Conservation (phyloP, 179 eudicot genomes). For the Beta corolliflora region DNA sequence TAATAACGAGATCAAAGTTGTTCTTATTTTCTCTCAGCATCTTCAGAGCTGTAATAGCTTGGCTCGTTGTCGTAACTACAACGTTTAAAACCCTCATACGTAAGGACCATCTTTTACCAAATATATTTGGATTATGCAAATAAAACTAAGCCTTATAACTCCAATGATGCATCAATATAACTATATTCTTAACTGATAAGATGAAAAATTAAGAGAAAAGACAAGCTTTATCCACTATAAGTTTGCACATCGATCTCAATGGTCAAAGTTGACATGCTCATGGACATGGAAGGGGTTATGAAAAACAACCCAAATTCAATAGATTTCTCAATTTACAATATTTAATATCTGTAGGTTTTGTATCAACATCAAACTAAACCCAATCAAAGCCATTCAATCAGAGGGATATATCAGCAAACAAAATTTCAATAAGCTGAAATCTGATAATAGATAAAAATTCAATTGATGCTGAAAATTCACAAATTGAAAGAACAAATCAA, state of each 20-base stretch:
- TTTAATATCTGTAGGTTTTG: background rate
- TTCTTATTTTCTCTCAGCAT: constrained; percentile 74
- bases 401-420: constrained; percentile 14
- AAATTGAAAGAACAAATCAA: background rate
- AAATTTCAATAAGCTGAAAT: constrained; percentile 5
- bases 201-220: background rate
- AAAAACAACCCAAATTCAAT: background rate
- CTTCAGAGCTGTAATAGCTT: constrained; percentile 61
- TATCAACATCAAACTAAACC: background rate
- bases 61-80: constrained; percentile 76
- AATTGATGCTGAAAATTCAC: background rate
- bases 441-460: background rate
- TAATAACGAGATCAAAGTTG: constrained; percentile 69
- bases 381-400: constrained; percentile 2
- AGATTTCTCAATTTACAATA: background rate
- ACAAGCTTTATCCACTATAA: background rate
- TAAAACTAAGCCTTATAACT: background rate
- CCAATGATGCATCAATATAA: background rate
- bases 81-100: constrained; percentile 15
- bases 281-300: background rate
- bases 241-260: constrained; percentile 25
- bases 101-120: constrained; percentile 15
- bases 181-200: background rate
- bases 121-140: background rate
- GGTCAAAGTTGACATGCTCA: constrained; percentile 1